These are phyloP conservation scores for Zasmidium citrigriseum DNA, from an alignment of 2,329 filamentous ascomycete genomes.

Conservation along the genomic window DNA sequence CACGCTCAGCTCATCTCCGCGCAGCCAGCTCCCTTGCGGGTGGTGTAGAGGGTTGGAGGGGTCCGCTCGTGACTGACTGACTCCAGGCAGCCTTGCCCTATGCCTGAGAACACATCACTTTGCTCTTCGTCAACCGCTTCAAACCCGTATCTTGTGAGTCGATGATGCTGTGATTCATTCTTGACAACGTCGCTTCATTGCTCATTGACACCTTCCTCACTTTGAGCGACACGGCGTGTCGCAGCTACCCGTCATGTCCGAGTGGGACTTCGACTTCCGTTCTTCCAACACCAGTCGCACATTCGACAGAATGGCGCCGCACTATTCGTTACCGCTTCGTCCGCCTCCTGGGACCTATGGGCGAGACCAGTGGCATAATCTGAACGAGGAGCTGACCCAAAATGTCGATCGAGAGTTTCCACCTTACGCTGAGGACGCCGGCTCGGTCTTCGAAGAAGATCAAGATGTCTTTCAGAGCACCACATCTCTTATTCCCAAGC, in stretches of 20 bases:
- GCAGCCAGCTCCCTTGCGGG: conserved; percentile 5
- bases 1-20: no score
- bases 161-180: not conserved
- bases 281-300: not conserved
- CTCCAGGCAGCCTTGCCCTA: conserved; percentile 15
- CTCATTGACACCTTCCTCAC: no score
- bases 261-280: not conserved
- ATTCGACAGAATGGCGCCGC: not conserved
- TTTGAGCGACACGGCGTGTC: not conserved
- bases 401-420: not conserved
- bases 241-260: not conserved
- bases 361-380: not conserved
- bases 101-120: not conserved
- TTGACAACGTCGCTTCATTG: no score
- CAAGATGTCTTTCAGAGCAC: not conserved
- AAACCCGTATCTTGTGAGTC: not conserved
- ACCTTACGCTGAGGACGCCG: not conserved
- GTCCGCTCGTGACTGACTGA: conserved; percentile 10
- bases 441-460: not conserved
- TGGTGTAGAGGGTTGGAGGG: conserved; percentile 9
- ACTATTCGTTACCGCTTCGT: not conserved
- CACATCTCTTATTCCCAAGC: not conserved
- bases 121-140: not conserved
- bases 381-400: not conserved
- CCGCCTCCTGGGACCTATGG: not conserved